Evolutionary conservation across 768 basidiomycete genomes (phyloP).

Genomic region (Lactarius deliciosus): DNA sequence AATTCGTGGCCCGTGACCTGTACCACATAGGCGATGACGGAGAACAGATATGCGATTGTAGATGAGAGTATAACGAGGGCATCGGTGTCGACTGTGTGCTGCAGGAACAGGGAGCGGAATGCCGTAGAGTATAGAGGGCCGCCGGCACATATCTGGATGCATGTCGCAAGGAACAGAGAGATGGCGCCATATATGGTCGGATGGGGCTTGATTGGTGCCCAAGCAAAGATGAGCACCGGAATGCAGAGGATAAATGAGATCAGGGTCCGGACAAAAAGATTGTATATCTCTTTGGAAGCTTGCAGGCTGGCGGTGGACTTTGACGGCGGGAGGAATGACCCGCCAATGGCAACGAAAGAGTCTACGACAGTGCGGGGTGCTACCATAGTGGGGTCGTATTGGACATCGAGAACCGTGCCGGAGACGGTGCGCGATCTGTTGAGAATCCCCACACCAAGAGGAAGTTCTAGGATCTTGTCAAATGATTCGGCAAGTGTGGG

Average conservation of each 20-base stretch:
- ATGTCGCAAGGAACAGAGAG: constrained; percentile 41
- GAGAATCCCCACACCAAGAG: constrained; percentile 12
- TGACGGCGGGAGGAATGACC: constrained; percentile 33
- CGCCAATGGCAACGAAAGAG: constrained; percentile 29
- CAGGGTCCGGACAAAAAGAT: constrained; percentile 36
- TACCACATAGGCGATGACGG: constrained; percentile 40
- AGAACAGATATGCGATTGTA: constrained; percentile 43
- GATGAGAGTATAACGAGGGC: constrained; percentile 42
- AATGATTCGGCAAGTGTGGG: neutral
- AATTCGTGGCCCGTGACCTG: constrained; percentile 36
- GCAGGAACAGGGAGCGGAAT: constrained; percentile 39
- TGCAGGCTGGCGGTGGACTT: constrained; percentile 32
- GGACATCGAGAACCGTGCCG: constrained; percentile 13
- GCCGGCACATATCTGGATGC: constrained; percentile 40
- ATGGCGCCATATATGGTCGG: constrained; percentile 39
- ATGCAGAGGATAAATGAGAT: constrained; percentile 38
- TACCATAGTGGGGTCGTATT: constrained; percentile 33
- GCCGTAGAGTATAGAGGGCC: constrained; percentile 40
- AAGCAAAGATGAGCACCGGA: constrained; percentile 45
- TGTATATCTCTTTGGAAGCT: constrained; percentile 36
- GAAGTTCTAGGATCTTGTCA: constrained; percentile 4
- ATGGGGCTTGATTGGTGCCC: constrained; percentile 40
- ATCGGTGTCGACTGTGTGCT: constrained; percentile 41
- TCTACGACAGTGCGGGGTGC: constrained; percentile 39
- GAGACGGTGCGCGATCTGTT: neutral